These are phyloP conservation scores for Fusarium brevicatenulatum DNA, from an alignment of 2,329 filamentous ascomycete genomes.

Conservation along the genomic window DNA sequence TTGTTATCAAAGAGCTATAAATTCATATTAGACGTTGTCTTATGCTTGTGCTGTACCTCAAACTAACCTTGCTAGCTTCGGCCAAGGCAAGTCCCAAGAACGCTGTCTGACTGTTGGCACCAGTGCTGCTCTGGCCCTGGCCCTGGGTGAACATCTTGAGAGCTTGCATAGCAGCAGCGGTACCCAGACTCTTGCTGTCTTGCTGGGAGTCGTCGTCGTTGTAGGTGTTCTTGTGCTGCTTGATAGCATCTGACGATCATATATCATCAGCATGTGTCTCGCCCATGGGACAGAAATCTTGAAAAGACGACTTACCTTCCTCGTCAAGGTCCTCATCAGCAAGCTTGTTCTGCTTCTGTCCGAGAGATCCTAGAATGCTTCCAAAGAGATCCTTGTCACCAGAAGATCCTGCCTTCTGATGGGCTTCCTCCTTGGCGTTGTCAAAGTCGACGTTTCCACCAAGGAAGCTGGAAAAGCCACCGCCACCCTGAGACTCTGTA, in stretches of 20 bases:
- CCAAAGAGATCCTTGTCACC: slow-evolving; percentile 62
- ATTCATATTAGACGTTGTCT: slow-evolving; percentile 10
- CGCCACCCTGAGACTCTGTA: slow-evolving; percentile 50
- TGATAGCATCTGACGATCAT: slow-evolving; percentile 66
- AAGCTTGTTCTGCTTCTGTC: slow-evolving; percentile 60
- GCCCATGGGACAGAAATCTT: too few species aligned
- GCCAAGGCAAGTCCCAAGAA: slow-evolving; percentile 89
- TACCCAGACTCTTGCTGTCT: slow-evolving; percentile 67
- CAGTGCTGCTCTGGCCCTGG: slow-evolving; percentile 50
- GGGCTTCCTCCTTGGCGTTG: slow-evolving; percentile 60
- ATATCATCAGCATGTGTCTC: not conserved
- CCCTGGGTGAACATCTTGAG: slow-evolving; percentile 80
- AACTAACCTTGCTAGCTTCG: slow-evolving; percentile 79
- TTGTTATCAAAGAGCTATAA: slow-evolving; percentile 69
- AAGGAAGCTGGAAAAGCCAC: slow-evolving; percentile 52
- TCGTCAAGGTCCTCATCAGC: slow-evolving; percentile 61
- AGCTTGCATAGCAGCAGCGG: slow-evolving; percentile 82
- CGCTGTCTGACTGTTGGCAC: slow-evolving; percentile 73
- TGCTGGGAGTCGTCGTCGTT: slow-evolving; percentile 58
- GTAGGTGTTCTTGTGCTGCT: slow-evolving; percentile 81
- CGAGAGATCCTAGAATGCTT: slow-evolving; percentile 57
- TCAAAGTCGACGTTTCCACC: slow-evolving; percentile 59
- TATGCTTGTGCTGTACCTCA: too few species aligned
- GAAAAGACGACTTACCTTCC: slow-evolving; percentile 51
- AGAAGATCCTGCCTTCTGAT: slow-evolving; percentile 57